These are phyloP conservation scores for Gentiana straminea DNA, from an alignment of 257 asterid genomes.

Conservation along the genomic window DNA sequence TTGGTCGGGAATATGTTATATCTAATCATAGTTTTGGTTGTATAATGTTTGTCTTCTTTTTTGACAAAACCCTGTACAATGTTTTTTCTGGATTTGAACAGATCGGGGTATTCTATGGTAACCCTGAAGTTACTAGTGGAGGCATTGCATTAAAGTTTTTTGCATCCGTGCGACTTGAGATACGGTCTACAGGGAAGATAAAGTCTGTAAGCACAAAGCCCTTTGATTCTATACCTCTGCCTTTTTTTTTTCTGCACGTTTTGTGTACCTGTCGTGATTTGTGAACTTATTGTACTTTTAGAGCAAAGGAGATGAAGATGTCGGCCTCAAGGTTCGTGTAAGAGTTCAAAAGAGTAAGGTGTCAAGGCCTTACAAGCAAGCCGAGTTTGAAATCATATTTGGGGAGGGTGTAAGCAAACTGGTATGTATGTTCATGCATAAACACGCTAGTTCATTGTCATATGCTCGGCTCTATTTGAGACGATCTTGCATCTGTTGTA, in stretches of 20 bases:
- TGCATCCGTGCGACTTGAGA: slow-evolving; percentile 97
- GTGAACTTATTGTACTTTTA: slow-evolving; percentile 17
- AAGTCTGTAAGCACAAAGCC: slow-evolving; percentile 65
- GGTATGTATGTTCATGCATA: slow-evolving; percentile 31
- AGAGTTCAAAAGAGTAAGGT: slow-evolving; percentile 99
- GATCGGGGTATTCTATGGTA: slow-evolving; percentile 98
- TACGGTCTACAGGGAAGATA: slow-evolving; percentile 92
- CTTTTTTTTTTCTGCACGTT: slow-evolving; percentile 1
- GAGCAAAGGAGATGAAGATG: slow-evolving; percentile 92
- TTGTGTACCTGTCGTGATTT: background rate
- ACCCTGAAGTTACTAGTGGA: slow-evolving; percentile 99
- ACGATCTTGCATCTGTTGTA: slow-evolving; percentile 15
- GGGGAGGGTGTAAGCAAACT: slow-evolving; percentile 98
- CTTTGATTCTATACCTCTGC: slow-evolving; percentile 4
- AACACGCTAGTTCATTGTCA: slow-evolving; percentile 1
- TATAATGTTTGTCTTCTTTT: slow-evolving; percentile 4
- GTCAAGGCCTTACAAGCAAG: slow-evolving; percentile 98
- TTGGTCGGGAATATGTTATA: background rate
- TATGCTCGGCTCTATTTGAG: slow-evolving; percentile 6
- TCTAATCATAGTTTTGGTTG: background rate
- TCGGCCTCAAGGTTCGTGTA: slow-evolving; percentile 93
- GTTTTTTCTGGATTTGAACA: slow-evolving; percentile 24
- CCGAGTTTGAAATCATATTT: slow-evolving; percentile 91
- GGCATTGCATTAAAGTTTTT: slow-evolving; percentile 97
- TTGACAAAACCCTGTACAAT: slow-evolving; percentile 7